Base-by-base conservation (phyloP, 169 alveolate genomes). In the Theileria sp. region DNA sequence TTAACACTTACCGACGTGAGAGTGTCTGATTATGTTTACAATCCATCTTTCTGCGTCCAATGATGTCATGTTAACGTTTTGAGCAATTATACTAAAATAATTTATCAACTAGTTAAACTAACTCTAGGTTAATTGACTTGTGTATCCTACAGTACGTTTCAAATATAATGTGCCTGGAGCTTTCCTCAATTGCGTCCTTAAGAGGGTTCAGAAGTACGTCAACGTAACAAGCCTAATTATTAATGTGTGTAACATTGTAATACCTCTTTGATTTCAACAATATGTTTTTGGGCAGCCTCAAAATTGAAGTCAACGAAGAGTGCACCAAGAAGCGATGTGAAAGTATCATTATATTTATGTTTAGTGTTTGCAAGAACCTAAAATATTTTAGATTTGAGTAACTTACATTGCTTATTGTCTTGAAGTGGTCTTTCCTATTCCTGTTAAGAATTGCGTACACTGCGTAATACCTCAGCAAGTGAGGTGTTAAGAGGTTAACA, bases 101-200 rank as follows among this genome's bases (percentile, higher is more conserved):
- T 44, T 23, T 25, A 1, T 56, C 8, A 7, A 51, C 12, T 26
- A 34, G 25, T 44, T 7, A 74, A 38, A 65, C 86, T 61, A 32
- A 87, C 91, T 91, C 92, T 19, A 95, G 90, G 84, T 95, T 92
- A 44, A 95, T 94, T 19, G 97, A 94, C 74, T 92, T 93, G 90
- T 95, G 98, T 13, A 95, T 94, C 70, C 97, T 92, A 77, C 98
- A 95, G 88, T 95, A 95, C 10, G 96, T 94, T 77, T 95, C 97
- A 77, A 95, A 95, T 49, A 95, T 94, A 36, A 94, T 91, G 66
- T 92, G 93, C 30, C 97, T 67, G 36, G 96, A 86, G 73, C 91
- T 87, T 73, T 94, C 98, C 83, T 95, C 96, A 34, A 95, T 93
- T 56, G 86, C 92, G 44, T 86, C 93, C 91, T 92, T 94, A 70